phyloP scores from a whole-genome alignment of 768 basidiomycete species.

The Russula compacta region DNA sequence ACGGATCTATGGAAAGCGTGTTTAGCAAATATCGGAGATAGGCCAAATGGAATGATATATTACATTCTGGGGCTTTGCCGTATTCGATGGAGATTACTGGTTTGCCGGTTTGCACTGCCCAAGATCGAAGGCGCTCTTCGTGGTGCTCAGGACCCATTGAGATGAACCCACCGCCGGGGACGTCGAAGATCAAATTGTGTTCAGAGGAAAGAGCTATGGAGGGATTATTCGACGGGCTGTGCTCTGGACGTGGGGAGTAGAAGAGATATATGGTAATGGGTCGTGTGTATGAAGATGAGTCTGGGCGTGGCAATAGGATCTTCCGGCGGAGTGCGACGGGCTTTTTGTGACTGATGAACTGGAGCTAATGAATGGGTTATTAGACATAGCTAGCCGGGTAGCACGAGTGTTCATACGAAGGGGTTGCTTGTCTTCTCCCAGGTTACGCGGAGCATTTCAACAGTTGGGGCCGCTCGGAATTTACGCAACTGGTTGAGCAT shows the following conservation, averaged over 20 bases:
- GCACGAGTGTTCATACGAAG: conserved; percentile 44
- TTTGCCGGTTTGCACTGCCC: conserved; percentile 72
- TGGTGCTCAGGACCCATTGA: conserved; percentile 96
- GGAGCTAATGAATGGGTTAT: conserved; percentile 42
- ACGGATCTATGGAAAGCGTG: conserved; percentile 58
- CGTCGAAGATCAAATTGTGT: conserved; percentile 76
- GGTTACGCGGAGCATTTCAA: conserved; percentile 90
- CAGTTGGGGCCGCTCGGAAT: conserved; percentile 87
- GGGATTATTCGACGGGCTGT: conserved; percentile 37
- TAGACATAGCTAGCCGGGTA: conserved; percentile 8
- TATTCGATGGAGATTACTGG: conserved; percentile 86
- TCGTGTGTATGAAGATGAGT: conserved; percentile 63
- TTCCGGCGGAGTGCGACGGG: conserved; percentile 56
- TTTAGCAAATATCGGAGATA: background rate
- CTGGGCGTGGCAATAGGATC: conserved; percentile 76
- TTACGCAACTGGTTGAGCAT: conserved; percentile 59
- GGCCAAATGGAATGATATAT: conserved; percentile 21
- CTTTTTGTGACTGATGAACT: conserved; percentile 53
- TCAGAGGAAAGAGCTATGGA: conserved; percentile 32
- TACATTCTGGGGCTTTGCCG: conserved; percentile 95
- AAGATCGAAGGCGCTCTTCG: conserved; percentile 82
- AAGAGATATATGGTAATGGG: conserved; percentile 81
- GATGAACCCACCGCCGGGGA: conserved; percentile 95
- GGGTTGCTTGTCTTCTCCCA: conserved; percentile 98
- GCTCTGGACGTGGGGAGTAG: conserved; percentile 59